phyloP scores from a whole-genome alignment of 176 grass and related monocot species.

The Phoenix dactylifera region DNA sequence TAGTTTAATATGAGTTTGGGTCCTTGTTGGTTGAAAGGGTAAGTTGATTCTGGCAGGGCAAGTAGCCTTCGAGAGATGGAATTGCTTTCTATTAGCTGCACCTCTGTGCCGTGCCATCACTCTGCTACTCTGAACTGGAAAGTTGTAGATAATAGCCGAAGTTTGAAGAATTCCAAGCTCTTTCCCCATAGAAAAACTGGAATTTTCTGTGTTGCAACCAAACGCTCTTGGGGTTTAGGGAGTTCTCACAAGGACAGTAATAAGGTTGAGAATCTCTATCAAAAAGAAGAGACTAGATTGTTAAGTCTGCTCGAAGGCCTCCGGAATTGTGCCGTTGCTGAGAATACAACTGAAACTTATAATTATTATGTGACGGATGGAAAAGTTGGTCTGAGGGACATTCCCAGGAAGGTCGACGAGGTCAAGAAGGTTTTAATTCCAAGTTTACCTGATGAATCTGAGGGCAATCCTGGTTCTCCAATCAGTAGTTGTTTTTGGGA shows the following conservation, averaged over 20 bases:
- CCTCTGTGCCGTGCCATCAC: slow-evolving; percentile 44
- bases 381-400: slow-evolving; percentile 33
- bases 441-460: slow-evolving; percentile 39
- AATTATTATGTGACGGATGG: slow-evolving; percentile 33
- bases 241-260: background rate
- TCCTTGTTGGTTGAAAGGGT: too few relatives aligned
- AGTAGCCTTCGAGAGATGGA: slow-evolving; percentile 30
- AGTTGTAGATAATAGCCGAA: slow-evolving; percentile 20
- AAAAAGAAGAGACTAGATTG: slow-evolving; percentile 7
- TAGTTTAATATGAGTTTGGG: too few relatives aligned
- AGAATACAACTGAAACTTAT: slow-evolving; percentile 14
- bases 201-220: slow-evolving; percentile 27
- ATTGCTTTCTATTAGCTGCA: slow-evolving; percentile 50
- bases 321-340: slow-evolving; percentile 13
- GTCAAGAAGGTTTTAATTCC: slow-evolving; percentile 53
- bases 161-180: slow-evolving; percentile 14
- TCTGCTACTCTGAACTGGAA: slow-evolving; percentile 27
- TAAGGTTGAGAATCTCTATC: background rate
- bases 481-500: slow-evolving; percentile 85
- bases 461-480: slow-evolving; percentile 26
- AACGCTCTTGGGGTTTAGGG: background rate
- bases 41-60: too few relatives aligned
- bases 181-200: slow-evolving; percentile 23
- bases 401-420: slow-evolving; percentile 27
- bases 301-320: slow-evolving; percentile 9